Base-by-base conservation (phyloP, 495 filamentous ascomycete species). In the Elaphomyces granulatus region DNA sequence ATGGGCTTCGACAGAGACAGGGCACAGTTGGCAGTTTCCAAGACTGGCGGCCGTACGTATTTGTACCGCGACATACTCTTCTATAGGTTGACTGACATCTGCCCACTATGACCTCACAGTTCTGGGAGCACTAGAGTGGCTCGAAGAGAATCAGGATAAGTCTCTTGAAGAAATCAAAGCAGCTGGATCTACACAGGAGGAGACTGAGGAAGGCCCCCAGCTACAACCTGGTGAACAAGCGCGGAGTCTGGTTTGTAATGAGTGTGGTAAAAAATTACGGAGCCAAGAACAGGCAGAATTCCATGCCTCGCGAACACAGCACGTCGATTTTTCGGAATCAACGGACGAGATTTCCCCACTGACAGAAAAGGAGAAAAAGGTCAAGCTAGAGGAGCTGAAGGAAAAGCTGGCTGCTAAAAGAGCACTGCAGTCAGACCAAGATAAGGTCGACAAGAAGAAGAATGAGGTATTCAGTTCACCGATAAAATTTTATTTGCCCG, bases 1-100 rank as follows among this genome's bases (percentile, higher is more conserved):
- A 95, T 96, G 87, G 90, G 90, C 51, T 98, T 98, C 47, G 84
- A 93, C 43, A 69, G 74, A 50, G 74, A 81, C 45, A 70, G 78
- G 48, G 81, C 83, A 23, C 71, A 84, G 58, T 55, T 96, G 15
- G 90, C 92, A 23, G 67, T 92, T 39, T 78, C 83, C 52, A 81
- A 81, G 53, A 70, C 77, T 21, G 80, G 83, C 36, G 76, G 78
- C 37, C 54, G 87, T 87, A 58, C 63, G 82, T 70, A 15, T 38
- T 20, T 20, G 36, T n/a, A n/a, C n/a, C n/a, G n/a, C n/a, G n/a
- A n/a, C n/a, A n/a, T n/a, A n/a, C n/a, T n/a, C n/a, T n/a, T n/a
- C n/a, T n/a, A 9, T 33, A 12, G 17, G 10, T 32, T 31, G 12
- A 10, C 23, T 47, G 16, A 45, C 48, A 45, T 20, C 14, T 14